Percentiles rank a stretch among this genome's conserved stretches.
These are phyloP conservation scores for Pseudogymnoascus sp. DNA, from an alignment of 2,329 filamentous ascomycete species.

Conservation along the genomic window DNA sequence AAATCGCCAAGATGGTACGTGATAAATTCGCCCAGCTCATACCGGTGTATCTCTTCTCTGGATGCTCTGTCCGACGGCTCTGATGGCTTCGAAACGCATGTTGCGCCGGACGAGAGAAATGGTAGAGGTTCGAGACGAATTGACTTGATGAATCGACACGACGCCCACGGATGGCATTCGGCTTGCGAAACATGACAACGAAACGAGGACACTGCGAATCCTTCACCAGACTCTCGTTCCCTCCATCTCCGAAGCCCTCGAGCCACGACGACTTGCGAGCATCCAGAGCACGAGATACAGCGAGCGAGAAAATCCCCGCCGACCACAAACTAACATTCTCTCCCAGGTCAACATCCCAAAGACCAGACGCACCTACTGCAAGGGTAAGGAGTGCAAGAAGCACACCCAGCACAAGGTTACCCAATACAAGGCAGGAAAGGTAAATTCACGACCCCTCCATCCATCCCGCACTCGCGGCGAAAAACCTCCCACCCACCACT, in stretches of 20 bases:
- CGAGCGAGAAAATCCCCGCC: conserved; percentile 4
- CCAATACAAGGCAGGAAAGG: conserved; percentile 96
- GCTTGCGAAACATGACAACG: background rate
- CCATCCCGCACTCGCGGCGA: background rate
- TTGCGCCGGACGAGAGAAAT: background rate
- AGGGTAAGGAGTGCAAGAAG: conserved; percentile 89
- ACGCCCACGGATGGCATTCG: background rate
- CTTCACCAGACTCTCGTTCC: background rate
- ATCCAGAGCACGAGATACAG: conserved; percentile 6
- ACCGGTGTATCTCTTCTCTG: conserved; percentile 5
- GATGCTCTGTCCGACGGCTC: conserved; percentile 8
- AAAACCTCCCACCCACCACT: background rate
- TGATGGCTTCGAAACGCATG: conserved; percentile 3
- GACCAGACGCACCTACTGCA: conserved; percentile 96
- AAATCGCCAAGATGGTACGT: conserved; percentile 24
- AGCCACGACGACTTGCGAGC: background rate
- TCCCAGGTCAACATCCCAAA: conserved; percentile 89
- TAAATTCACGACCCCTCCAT: conserved; percentile 34
- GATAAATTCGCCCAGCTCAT: conserved; percentile 8
- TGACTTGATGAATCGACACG: background rate
- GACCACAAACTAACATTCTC: conserved; percentile 7
- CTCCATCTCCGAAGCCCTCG: background rate
- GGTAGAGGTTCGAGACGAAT: background rate
- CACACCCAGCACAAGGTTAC: conserved; percentile 90
- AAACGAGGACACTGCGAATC: background rate